A percentile compares a stretch with the other conserved stretches of the same genome.
phyloP scores from a whole-genome alignment of 148 eudicot genomes.

The Chenopodium suecicum region DNA sequence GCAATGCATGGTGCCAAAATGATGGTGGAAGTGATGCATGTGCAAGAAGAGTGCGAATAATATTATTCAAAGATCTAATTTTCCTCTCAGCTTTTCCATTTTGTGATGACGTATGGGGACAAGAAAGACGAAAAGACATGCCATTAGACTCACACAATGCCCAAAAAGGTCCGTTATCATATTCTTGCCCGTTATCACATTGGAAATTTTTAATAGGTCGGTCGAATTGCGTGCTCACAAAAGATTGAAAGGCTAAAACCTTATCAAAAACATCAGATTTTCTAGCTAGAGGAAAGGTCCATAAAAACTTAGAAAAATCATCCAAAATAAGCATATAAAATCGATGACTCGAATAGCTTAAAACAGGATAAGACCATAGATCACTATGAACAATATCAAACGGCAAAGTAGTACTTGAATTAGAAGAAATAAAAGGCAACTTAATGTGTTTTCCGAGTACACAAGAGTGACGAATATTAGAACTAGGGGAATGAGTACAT shows the following conservation, averaged over 20 bases:
- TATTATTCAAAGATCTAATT: too few relatives aligned
- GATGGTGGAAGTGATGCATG: too few relatives aligned
- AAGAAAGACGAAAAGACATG: too few relatives aligned
- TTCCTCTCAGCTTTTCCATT: too few relatives aligned
- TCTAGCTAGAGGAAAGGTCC: neutral
- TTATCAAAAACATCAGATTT: neutral
- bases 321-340: neutral
- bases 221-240: neutral
- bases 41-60: too few relatives aligned
- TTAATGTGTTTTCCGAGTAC: slow-evolving; percentile 3
- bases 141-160: too few relatives aligned
- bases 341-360: neutral
- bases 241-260: neutral
- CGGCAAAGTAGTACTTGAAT: neutral
- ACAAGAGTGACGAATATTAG: neutral
- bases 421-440: neutral
- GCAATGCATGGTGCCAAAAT: too few relatives aligned
- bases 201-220: neutral
- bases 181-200: too few relatives aligned
- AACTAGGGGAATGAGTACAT: neutral
- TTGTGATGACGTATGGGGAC: too few relatives aligned
- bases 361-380: neutral
- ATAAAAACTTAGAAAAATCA: neutral
- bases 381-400: neutral
- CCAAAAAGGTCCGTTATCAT: too few relatives aligned